These are phyloP conservation scores for Neurospora africana DNA, from an alignment of 495 filamentous ascomycete species.

Conservation along the genomic window DNA sequence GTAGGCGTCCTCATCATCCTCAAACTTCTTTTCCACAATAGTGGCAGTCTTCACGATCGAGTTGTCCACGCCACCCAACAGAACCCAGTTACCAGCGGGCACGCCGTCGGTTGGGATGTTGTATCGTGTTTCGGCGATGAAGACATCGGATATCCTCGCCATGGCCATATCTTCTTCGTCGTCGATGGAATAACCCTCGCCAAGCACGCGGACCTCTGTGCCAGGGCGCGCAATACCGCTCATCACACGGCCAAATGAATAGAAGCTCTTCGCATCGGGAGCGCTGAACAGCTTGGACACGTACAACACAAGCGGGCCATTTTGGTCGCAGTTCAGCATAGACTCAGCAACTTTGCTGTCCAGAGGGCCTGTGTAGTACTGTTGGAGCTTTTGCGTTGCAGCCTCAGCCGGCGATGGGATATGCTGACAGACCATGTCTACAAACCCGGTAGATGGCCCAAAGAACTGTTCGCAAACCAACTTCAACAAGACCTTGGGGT, in stretches of 20 bases:
- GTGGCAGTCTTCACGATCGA: constrained; percentile 99
- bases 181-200: constrained; percentile 91
- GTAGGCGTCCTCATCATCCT: constrained; percentile 81
- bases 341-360: constrained; percentile 73
- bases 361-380: constrained; percentile 91
- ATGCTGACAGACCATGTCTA: constrained; percentile 90
- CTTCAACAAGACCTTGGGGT: constrained; percentile 80
- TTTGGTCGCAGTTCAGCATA: constrained; percentile 74
- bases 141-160: constrained; percentile 80
- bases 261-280: constrained; percentile 74
- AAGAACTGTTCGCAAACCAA: constrained; percentile 94
- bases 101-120: constrained; percentile 85
- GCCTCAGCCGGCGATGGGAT: constrained; percentile 80
- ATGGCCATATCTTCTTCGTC: constrained; percentile 96
- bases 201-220: constrained; percentile 78
- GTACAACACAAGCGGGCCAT: constrained; percentile 83
- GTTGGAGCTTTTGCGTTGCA: constrained; percentile 61
- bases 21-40: constrained; percentile 68
- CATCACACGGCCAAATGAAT: constrained; percentile 85
- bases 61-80: constrained; percentile 87
- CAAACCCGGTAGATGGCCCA: constrained; percentile 72
- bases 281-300: constrained; percentile 89
- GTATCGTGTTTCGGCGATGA: constrained; percentile 90
- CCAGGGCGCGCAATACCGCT: constrained; percentile 80
- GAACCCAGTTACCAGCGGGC: constrained; percentile 90